phyloP scores from a whole-genome alignment of 805 yeast genomes.

The Spathaspora passalidarum region DNA sequence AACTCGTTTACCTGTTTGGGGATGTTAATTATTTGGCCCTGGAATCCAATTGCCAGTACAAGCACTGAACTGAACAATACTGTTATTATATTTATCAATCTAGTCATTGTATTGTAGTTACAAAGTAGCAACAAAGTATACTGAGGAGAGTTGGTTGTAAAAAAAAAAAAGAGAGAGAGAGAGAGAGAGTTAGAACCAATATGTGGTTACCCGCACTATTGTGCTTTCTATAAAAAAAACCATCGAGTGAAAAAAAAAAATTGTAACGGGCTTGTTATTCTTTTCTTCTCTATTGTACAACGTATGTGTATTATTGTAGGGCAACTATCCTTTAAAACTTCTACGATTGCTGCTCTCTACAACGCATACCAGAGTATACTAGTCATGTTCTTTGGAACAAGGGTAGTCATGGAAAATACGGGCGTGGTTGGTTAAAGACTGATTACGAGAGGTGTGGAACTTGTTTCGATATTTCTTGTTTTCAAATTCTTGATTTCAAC shows the following conservation, averaged over 20 bases:
- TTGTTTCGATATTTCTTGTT: neutral
- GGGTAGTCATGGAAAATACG: conserved; percentile 41
- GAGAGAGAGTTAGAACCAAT: neutral
- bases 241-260: neutral
- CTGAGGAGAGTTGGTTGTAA: neutral
- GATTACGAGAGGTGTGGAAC: neutral
- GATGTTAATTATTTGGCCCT: conserved; percentile 25
- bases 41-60: conserved; percentile 14
- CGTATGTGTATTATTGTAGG: conserved; percentile 52
- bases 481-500: conserved; percentile 9
- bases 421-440: conserved; percentile 29
- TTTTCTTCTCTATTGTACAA: conserved; percentile 36
- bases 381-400: conserved; percentile 17
- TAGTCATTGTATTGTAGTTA: neutral
- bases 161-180: neutral
- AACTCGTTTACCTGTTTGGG: conserved; percentile 21
- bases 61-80: neutral
- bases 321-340: conserved; percentile 29
- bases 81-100: neutral
- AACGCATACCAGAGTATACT: conserved; percentile 47
- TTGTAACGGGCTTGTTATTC: neutral
- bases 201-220: conserved; percentile 25
- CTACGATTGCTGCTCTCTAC: conserved; percentile 48
- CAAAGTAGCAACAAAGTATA: neutral
- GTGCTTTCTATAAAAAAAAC: conserved; percentile 9